A percentile compares a stretch with the other conserved stretches of the same genome.
Conservation (phyloP, 2,329 filamentous ascomycete species). For the Aureobasidium namibiae region DNA sequence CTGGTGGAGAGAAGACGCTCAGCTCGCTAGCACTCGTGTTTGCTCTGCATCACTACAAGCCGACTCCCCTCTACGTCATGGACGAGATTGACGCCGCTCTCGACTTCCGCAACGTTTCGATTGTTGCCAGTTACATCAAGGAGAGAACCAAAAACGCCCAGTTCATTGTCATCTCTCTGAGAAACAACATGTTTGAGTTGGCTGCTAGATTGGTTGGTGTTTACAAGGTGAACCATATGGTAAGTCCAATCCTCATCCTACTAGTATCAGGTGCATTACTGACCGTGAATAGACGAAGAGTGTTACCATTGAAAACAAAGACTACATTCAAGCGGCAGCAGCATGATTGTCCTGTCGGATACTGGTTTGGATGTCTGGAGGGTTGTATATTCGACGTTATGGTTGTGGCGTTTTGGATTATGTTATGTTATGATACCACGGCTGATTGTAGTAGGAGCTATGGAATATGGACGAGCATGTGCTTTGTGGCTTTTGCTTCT, state of each 20-base stretch:
- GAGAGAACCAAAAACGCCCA: conserved; percentile 98
- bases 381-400: background rate
- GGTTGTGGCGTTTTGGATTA: background rate
- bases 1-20: conserved; percentile 94
- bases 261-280: background rate
- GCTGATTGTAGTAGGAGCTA: background rate
- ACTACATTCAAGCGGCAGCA: conserved; percentile 31
- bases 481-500: background rate
- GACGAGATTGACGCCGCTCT: conserved; percentile 97
- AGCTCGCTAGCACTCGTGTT: conserved; percentile 93
- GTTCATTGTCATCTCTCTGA: conserved; percentile 94
- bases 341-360: background rate
- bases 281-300: conserved; percentile 40
- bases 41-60: conserved; percentile 94
- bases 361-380: background rate
- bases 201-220: conserved; percentile 92
- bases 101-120: conserved; percentile 97
- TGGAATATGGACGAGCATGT: background rate
- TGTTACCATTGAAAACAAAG: conserved; percentile 44
- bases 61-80: conserved; percentile 97
- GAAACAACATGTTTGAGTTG: conserved; percentile 99
- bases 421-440: conserved; percentile 6
- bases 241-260: conserved; percentile 26
- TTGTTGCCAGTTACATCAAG: conserved; percentile 98
- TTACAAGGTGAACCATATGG: conserved; percentile 99